Conservation (phyloP, 768 basidiomycete species). For the Rhodotorula kratochvilovae region DNA sequence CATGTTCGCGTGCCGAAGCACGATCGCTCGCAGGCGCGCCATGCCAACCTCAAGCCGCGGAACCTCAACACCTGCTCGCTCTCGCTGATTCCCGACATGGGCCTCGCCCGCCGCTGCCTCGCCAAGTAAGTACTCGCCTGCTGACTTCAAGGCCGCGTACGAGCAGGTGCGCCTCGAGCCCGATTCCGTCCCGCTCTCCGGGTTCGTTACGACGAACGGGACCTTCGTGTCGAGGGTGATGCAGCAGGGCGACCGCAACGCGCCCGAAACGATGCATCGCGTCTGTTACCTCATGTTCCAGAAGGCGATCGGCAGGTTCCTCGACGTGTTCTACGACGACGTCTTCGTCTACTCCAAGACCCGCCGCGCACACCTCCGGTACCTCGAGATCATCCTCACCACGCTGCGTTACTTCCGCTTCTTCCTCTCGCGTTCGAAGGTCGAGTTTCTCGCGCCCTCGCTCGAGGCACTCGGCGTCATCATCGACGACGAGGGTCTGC, state of each 20-base stretch:
- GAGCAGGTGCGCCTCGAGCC: too few relatives aligned
- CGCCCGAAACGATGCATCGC: constrained; percentile 52
- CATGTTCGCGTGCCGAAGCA: constrained; percentile 21
- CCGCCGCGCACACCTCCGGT: constrained; percentile 47
- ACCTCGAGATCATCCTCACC: constrained; percentile 47
- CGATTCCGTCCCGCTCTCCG: constrained; percentile 44
- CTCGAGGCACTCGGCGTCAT: constrained; percentile 16
- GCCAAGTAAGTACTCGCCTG: too few relatives aligned
- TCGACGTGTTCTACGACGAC: constrained; percentile 54
- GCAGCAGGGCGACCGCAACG: constrained; percentile 55
- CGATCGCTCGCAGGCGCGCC: constrained; percentile 1
- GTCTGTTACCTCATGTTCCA: too few relatives aligned
- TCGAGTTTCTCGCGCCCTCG: constrained; percentile 43
- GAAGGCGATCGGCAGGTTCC: constrained; percentile 51
- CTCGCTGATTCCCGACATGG: constrained; percentile 17
- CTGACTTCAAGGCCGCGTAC: too few relatives aligned
- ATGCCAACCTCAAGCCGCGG: too few relatives aligned
- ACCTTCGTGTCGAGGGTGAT: constrained; percentile 51
- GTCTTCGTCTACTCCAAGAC: constrained; percentile 53
- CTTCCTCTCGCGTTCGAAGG: constrained; percentile 48
- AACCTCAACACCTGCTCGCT: constrained; percentile 4
- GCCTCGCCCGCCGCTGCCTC: background rate
- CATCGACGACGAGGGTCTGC: constrained; percentile 8
- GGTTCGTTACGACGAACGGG: constrained; percentile 49
- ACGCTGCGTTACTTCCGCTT: constrained; percentile 45